Evolutionary conservation across 495 filamentous ascomycete species (phyloP).

Genomic region (Corynascus novoguineensis): DNA sequence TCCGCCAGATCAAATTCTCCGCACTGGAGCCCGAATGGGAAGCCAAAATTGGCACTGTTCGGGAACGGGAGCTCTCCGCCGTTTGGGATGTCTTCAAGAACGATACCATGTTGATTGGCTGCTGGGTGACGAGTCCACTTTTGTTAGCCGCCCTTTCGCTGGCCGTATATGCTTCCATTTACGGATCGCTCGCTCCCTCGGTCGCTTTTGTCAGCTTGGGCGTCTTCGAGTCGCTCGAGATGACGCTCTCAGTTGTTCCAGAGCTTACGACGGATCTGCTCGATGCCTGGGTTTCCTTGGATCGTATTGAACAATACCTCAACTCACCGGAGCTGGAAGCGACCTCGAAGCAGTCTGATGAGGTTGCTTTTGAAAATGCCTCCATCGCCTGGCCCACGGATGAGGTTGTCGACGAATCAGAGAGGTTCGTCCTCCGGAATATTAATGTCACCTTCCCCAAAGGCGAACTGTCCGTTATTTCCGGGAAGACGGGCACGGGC

Average conservation of each 20-base stretch:
- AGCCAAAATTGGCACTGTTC: slow-evolving; percentile 58
- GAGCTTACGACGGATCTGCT: slow-evolving; percentile 63
- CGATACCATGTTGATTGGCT: slow-evolving; percentile 53
- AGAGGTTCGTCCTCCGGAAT: slow-evolving; percentile 56
- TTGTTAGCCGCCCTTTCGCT: slow-evolving; percentile 67
- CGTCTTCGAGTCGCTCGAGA: slow-evolving; percentile 67
- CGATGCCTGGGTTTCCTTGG: slow-evolving; percentile 68
- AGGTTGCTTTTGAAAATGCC: slow-evolving; percentile 62
- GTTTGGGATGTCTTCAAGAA: slow-evolving; percentile 61
- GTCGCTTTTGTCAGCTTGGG: slow-evolving; percentile 77
- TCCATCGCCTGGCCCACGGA: slow-evolving; percentile 72
- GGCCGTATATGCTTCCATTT: slow-evolving; percentile 57
- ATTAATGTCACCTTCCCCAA: slow-evolving; percentile 61
- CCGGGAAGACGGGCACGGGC: slow-evolving; percentile 62
- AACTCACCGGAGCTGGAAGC: slow-evolving; percentile 57
- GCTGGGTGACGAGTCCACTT: slow-evolving; percentile 72
- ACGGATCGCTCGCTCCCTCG: slow-evolving; percentile 61
- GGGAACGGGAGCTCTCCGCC: slow-evolving; percentile 59
- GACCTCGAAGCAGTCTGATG: slow-evolving; percentile 50
- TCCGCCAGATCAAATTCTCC: slow-evolving; percentile 85
- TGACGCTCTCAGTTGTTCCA: slow-evolving; percentile 63
- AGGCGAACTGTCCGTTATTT: slow-evolving; percentile 64
- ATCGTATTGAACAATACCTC: slow-evolving; percentile 69
- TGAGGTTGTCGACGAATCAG: slow-evolving; percentile 45
- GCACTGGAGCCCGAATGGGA: slow-evolving; percentile 79